Percentiles rank a stretch among this genome's conserved stretches.
These are phyloP conservation scores for Leucosporidium scottii DNA, from an alignment of 768 basidiomycete genomes.

Conservation along the genomic window DNA sequence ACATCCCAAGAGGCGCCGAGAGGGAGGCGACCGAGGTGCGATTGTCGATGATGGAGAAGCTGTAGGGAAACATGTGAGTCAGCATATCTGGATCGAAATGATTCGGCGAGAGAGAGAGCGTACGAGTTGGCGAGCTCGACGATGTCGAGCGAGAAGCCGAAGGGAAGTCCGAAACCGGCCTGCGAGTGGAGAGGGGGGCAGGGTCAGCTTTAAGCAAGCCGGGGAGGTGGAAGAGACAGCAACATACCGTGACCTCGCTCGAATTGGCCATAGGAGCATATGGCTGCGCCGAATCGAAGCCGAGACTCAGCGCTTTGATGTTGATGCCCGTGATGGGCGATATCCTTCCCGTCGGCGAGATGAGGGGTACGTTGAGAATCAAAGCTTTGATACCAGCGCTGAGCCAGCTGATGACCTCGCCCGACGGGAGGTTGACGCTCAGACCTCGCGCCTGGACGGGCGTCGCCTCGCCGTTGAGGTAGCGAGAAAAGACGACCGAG, in stretches of 20 bases:
- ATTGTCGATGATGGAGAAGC: slow-evolving; percentile 56
- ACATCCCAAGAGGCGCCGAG: slow-evolving; percentile 55
- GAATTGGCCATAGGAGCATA: slow-evolving; percentile 58
- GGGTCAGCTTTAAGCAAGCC: no score
- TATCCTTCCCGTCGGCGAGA: slow-evolving; percentile 46
- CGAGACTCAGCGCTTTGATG: slow-evolving; percentile 56
- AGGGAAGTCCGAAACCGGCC: slow-evolving; percentile 55
- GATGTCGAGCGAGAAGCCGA: slow-evolving; percentile 51
- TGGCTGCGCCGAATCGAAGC: slow-evolving; percentile 51
- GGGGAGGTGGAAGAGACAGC: no score
- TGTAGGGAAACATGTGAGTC: background rate
- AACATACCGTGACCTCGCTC: slow-evolving; percentile 53
- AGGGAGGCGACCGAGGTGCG: slow-evolving; percentile 54
- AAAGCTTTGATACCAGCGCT: slow-evolving; percentile 56
- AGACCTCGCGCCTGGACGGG: slow-evolving; percentile 56
- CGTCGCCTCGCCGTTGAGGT: slow-evolving; percentile 58
- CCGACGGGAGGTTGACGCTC: slow-evolving; percentile 56
- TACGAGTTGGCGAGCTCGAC: background rate
- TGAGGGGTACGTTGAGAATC: slow-evolving; percentile 58
- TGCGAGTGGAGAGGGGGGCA: no score
- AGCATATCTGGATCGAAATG: slow-evolving; percentile 25
- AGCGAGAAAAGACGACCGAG: slow-evolving; percentile 62
- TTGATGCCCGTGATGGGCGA: slow-evolving; percentile 59
- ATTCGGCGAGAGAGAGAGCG: slow-evolving; percentile 48
- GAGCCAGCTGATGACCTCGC: slow-evolving; percentile 59